Evolutionary conservation across 108 stramenopile species (phyloP).

Genomic region (Seminavis robusta): DNA sequence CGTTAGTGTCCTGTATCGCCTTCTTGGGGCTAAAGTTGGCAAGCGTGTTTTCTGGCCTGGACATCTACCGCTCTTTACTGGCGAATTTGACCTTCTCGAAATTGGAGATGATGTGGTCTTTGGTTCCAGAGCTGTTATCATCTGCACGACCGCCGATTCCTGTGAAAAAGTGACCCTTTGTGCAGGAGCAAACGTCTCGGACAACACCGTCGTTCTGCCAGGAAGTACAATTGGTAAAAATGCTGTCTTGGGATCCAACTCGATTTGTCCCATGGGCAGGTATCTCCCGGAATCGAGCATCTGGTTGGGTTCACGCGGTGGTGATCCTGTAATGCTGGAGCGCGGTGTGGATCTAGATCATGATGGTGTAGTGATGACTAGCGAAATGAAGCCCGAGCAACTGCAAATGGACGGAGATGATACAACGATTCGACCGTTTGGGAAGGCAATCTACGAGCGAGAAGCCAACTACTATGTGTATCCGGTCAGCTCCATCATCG

Average conservation of each 20-base stretch:
- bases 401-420: slow-evolving; percentile 42
- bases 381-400: not conserved
- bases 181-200: slow-evolving; percentile 42
- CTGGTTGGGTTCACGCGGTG: slow-evolving; percentile 45
- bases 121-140: slow-evolving; percentile 48
- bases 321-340: slow-evolving; percentile 47
- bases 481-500: slow-evolving; percentile 30
- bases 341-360: slow-evolving; percentile 23
- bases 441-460: slow-evolving; percentile 45
- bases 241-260: slow-evolving; percentile 53
- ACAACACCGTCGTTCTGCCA: slow-evolving; percentile 55
- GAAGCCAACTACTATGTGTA: slow-evolving; percentile 54
- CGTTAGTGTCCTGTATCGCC: slow-evolving; percentile 41
- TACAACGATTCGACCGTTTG: slow-evolving; percentile 58
- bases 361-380: not conserved
- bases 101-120: slow-evolving; percentile 72
- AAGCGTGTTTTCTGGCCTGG: slow-evolving; percentile 69
- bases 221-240: slow-evolving; percentile 51
- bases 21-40: slow-evolving; percentile 63
- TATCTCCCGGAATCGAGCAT: slow-evolving; percentile 44
- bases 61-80: slow-evolving; percentile 33
- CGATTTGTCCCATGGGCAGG: slow-evolving; percentile 44
- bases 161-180: slow-evolving; percentile 37
- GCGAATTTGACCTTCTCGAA: slow-evolving; percentile 63
- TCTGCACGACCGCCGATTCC: slow-evolving; percentile 21